Base-by-base conservation (phyloP, 257 asterid genomes). In the Fraxinus excelsior region DNA sequence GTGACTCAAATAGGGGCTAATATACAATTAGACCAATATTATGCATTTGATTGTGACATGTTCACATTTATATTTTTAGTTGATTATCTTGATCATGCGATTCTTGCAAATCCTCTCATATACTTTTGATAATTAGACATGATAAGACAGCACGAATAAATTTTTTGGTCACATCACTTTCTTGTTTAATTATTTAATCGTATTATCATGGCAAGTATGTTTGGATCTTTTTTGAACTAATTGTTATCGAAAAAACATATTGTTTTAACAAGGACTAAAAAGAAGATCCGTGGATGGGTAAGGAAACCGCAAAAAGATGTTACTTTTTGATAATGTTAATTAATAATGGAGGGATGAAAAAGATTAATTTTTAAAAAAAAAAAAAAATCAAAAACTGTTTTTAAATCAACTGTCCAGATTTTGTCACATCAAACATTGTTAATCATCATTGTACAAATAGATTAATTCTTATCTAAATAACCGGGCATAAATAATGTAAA, bases 341-440 rank as follows among this genome's bases (percentile, higher is more conserved):
- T 76, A 80, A 74, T 80, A 82, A 71, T 80, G 68, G 16, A 74
- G 73, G 75, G 76, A 19, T 67, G 73, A 46, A 70, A 51, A 72
- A 42, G 76, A 69, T 64, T n/a, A n/a, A n/a, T n/a, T n/a, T n/a
- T n/a, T n/a, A n/a, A n/a, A n/a, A n/a, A n/a, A n/a, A n/a, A n/a
- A n/a, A n/a, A n/a, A n/a, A n/a, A n/a, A n/a, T n/a, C n/a, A n/a
- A n/a, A n/a, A n/a, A n/a, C n/a, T n/a, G n/a, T n/a, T n/a, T n/a
- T n/a, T n/a, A n/a, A n/a, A n/a, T n/a, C n/a, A n/a, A n/a, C n/a
- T n/a, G n/a, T n/a, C n/a, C n/a, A n/a, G n/a, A n/a, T n/a, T n/a
- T n/a, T n/a, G n/a, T n/a, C n/a, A n/a, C n/a, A n/a, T n/a, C n/a
- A n/a, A n/a, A n/a, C n/a, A n/a, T n/a, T n/a, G n/a, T n/a, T n/a